A percentile compares a stretch with the other conserved stretches of the same genome.
Evolutionary conservation across 139 green algal species (phyloP).

Genomic region (Bryopsis sp.): DNA sequence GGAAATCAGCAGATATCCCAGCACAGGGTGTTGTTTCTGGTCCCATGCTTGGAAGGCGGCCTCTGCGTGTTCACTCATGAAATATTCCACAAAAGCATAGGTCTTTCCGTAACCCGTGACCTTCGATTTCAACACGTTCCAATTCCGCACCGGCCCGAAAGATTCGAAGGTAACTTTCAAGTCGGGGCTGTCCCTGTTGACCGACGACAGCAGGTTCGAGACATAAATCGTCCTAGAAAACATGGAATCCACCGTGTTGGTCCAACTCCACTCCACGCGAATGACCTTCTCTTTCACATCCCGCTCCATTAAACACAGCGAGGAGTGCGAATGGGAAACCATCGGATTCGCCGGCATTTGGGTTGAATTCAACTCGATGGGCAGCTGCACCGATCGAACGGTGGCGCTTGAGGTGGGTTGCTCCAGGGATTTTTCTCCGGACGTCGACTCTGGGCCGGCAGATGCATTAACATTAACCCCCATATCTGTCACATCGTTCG

Average conservation of each 20-base stretch:
- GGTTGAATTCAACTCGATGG: too few species aligned
- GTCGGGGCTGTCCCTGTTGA: neutral
- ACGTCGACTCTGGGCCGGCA: too few species aligned
- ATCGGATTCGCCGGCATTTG: too few species aligned
- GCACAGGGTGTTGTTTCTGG: constrained; percentile 26
- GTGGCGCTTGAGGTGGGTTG: too few species aligned
- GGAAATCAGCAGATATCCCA: constrained; percentile 40
- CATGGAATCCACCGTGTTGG: constrained; percentile 28
- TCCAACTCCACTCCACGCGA: constrained; percentile 33
- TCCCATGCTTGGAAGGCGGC: constrained; percentile 33
- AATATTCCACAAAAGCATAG: constrained; percentile 70
- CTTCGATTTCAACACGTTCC: constrained; percentile 22
- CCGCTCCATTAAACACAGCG: too few species aligned
- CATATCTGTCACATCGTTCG: too few species aligned
- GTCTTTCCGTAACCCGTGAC: constrained; percentile 41
- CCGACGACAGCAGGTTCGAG: constrained; percentile 34
- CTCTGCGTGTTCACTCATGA: constrained; percentile 35
- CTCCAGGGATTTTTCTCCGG: too few species aligned
- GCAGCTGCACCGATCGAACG: too few species aligned
- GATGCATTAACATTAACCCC: too few species aligned
- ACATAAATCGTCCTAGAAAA: constrained; percentile 45
- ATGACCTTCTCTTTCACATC: constrained; percentile 31
- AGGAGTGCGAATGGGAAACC: too few species aligned
- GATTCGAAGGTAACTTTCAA: constrained; percentile 20
- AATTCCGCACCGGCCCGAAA: constrained; percentile 20